A percentile compares a stretch with the other conserved stretches of the same genome.
Conservation (phyloP, 768 basidiomycete genomes). For the Agrocybe praecox region DNA sequence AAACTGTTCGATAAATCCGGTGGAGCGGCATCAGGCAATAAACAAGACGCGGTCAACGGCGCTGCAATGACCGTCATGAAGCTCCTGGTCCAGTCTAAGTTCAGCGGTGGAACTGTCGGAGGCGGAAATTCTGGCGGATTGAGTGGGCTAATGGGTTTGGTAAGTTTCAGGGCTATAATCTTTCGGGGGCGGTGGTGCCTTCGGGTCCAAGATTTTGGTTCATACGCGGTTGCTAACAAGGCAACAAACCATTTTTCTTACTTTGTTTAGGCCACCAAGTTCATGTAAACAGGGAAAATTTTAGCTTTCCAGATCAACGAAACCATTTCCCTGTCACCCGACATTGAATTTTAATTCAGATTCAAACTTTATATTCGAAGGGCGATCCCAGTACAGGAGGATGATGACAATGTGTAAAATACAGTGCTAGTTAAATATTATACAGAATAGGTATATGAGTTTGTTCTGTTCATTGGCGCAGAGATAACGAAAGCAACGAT, state of each 20-base stretch:
- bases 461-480: too few species aligned
- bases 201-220: neutral
- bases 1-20: constrained; percentile 77
- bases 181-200: neutral
- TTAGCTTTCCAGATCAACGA: too few species aligned
- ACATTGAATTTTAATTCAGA: too few species aligned
- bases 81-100: constrained; percentile 71
- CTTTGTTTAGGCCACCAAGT: constrained; percentile 6
- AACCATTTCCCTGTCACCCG: too few species aligned
- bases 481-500: too few species aligned
- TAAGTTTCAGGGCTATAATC: constrained; percentile 33
- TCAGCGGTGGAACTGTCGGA: constrained; percentile 46
- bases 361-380: too few species aligned
- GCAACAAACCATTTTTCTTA: too few species aligned
- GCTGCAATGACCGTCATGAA: constrained; percentile 89
- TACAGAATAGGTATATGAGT: too few species aligned
- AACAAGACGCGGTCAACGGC: constrained; percentile 84
- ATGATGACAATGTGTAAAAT: too few species aligned
- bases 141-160: constrained; percentile 59
- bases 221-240: neutral
- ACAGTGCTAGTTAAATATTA: too few species aligned
- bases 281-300: constrained; percentile 1
- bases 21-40: constrained; percentile 63
- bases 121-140: constrained; percentile 76
- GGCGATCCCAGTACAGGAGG: too few species aligned